Evolutionary conservation across 2,329 filamentous ascomycete species (phyloP).

Genomic region (Albifimbria verrucaria): DNA sequence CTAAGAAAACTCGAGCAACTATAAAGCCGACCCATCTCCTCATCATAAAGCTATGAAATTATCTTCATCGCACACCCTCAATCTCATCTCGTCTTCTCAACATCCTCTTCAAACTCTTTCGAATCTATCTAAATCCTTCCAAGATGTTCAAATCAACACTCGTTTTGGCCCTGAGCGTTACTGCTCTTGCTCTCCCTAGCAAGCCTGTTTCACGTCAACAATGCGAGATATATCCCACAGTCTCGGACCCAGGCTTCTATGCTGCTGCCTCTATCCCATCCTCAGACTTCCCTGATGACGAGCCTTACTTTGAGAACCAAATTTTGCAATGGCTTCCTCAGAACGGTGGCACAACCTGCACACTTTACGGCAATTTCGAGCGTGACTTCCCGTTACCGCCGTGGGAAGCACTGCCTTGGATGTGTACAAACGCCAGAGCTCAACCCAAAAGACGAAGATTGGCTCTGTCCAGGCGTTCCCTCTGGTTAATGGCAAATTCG

Average conservation of each 20-base stretch:
- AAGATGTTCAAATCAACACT: not conserved
- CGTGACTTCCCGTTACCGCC: not conserved
- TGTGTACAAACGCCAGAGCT: not conserved
- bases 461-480: not conserved
- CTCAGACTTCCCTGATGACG: not conserved
- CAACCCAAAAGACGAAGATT: not conserved
- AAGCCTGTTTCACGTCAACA: not conserved
- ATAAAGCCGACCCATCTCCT: not conserved
- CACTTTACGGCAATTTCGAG: not conserved
- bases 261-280: not conserved
- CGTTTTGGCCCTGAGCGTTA: not conserved
- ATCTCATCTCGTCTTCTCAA: too few species aligned
- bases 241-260: not conserved
- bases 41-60: not conserved
- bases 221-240: not conserved
- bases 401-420: not conserved
- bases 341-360: not conserved
- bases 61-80: not conserved
- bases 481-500: not conserved
- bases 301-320: not conserved
- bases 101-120: not conserved
- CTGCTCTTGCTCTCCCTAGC: not conserved
- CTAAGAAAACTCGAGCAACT: not conserved
- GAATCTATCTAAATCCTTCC: not conserved
- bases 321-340: not conserved